These are phyloP conservation scores for Tritrichomonas musculus DNA, from an alignment of 208 protist genomes.

Conservation along the genomic window DNA sequence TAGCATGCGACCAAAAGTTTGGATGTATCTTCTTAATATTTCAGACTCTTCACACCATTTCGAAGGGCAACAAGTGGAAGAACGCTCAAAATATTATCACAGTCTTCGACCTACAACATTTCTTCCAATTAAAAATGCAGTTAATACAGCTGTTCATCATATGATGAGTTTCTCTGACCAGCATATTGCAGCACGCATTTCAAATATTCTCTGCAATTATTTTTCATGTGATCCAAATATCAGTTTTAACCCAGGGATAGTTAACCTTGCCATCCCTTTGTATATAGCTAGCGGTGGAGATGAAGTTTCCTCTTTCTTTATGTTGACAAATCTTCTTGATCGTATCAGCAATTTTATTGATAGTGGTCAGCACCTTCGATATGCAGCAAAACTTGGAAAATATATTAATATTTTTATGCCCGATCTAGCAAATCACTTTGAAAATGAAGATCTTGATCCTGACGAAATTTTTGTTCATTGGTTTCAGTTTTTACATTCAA, in stretches of 20 bases:
- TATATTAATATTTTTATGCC: slow-evolving; percentile 4
- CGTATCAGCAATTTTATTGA: not conserved
- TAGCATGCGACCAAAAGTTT: not conserved
- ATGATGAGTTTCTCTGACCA: not conserved
- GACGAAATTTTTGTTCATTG: slow-evolving; percentile 8
- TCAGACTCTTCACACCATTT: slow-evolving; percentile 25
- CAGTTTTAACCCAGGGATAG: not conserved
- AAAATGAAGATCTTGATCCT: not conserved
- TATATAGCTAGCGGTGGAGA: not conserved
- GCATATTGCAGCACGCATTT: not conserved
- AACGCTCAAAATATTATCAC: not conserved
- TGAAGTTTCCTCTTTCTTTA: slow-evolving; percentile 23
- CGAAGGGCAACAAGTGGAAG: not conserved
- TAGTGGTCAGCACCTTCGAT: not conserved
- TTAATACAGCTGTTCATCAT: slow-evolving; percentile 20
- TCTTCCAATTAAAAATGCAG: not conserved
- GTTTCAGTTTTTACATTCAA: slow-evolving; percentile 14
- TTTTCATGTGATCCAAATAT: slow-evolving; percentile 22
- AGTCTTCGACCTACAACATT: not conserved
- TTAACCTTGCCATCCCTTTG: not conserved
- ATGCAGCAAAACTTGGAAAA: slow-evolving; percentile 9
- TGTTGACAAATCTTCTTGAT: not conserved
- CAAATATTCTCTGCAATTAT: not conserved
- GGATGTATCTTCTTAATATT: slow-evolving; percentile 11
- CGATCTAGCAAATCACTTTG: not conserved